These are phyloP conservation scores for Didymella lethalis DNA, from an alignment of 2,329 filamentous ascomycete genomes.

Conservation along the genomic window DNA sequence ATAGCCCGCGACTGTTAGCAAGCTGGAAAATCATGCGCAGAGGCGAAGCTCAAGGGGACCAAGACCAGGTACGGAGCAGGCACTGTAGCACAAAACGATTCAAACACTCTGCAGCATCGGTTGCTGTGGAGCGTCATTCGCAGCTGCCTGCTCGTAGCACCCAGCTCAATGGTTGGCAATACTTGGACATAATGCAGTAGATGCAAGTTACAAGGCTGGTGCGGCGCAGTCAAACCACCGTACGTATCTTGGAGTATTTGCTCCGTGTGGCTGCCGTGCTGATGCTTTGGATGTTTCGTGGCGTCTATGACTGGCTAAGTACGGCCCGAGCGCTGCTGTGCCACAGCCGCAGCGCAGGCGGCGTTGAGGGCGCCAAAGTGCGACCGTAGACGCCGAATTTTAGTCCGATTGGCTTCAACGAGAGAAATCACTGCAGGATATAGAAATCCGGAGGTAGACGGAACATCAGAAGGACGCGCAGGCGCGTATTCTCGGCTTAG, in stretches of 20 bases:
- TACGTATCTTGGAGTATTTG: not conserved
- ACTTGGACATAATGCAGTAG: not conserved
- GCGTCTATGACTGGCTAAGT: conserved; percentile 1
- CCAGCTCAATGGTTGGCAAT: not conserved
- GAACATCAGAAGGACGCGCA: not conserved
- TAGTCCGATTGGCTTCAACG: too few relatives aligned
- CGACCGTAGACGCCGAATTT: too few relatives aligned
- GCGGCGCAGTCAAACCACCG: conserved; percentile 14
- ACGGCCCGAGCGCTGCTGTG: conserved; percentile 12
- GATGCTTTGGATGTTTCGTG: conserved; percentile 12
- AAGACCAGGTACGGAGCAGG: not conserved
- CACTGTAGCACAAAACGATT: not conserved
- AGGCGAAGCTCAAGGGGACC: conserved; percentile 1
- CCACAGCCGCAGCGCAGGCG: conserved; percentile 9
- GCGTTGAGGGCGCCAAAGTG: too few relatives aligned
- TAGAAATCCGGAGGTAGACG: too few relatives aligned
- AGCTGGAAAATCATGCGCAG: not conserved
- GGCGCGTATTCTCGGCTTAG: not conserved
- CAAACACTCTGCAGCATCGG: not conserved
- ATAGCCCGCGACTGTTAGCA: not conserved
- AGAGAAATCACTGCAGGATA: too few relatives aligned
- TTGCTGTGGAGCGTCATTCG: not conserved
- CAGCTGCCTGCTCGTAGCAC: not conserved
- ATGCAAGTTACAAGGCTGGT: conserved; percentile 18
- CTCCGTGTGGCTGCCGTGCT: not conserved